Percentiles rank a stretch among this genome's conserved stretches.
Conservation (phyloP, 2,329 filamentous ascomycete species). For the Colletotrichum brevisporum region DNA sequence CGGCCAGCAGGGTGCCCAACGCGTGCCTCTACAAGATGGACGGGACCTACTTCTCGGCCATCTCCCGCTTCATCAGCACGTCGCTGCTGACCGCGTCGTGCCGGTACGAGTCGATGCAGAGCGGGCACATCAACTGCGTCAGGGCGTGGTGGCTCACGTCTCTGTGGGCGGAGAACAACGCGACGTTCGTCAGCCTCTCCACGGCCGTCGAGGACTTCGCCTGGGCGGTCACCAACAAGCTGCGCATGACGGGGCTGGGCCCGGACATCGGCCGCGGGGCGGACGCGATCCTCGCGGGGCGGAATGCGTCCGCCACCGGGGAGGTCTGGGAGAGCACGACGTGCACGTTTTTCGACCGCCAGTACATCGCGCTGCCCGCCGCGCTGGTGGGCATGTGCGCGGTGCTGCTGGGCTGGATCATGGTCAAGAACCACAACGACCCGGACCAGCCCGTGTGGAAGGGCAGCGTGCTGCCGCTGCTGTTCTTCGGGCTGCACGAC, state of each 20-base stretch:
- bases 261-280: neutral
- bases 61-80: conserved; percentile 10
- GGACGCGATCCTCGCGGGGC: neutral
- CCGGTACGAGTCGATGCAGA: conserved; percentile 30
- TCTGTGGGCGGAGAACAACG: conserved; percentile 30
- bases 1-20: conserved; percentile 1
- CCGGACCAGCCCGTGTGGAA: conserved; percentile 38
- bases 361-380: conserved; percentile 26
- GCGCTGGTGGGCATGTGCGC: conserved; percentile 16
- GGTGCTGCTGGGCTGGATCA: conserved; percentile 25
- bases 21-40: conserved; percentile 34
- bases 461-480: conserved; percentile 31
- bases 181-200: conserved; percentile 18
- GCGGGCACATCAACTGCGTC: conserved; percentile 33
- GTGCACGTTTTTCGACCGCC: conserved; percentile 28
- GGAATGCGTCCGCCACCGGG: conserved; percentile 5
- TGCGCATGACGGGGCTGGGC: conserved; percentile 29
- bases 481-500: conserved; percentile 28
- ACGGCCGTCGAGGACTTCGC: conserved; percentile 27
- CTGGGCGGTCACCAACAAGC: conserved; percentile 34
- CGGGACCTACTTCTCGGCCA: conserved; percentile 16
- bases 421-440: conserved; percentile 30
- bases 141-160: conserved; percentile 32
- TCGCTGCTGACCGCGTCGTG: conserved; percentile 21
- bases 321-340: conserved; percentile 23